Conservation (phyloP, 225 moss, liverwort and hornwort species). For the Polytrichum commune region DNA sequence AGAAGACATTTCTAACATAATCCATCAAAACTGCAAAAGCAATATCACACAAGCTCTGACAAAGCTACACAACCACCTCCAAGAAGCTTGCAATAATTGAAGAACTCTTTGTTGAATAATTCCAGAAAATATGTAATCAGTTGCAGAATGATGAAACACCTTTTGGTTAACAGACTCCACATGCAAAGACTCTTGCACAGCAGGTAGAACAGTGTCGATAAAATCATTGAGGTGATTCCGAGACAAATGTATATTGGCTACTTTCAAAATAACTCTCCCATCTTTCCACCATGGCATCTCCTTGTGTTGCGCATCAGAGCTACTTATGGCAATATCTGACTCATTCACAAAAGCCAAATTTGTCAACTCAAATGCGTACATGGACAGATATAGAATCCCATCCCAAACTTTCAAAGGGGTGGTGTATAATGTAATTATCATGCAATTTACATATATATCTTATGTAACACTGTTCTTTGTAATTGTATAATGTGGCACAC, state of each 20-base stretch:
- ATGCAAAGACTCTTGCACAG: conserved; percentile 78
- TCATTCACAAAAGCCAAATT: conserved; percentile 20
- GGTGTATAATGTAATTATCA: too few species aligned
- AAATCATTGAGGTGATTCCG: conserved; percentile 57
- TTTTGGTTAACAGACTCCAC: conserved; percentile 76
- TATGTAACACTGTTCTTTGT: too few species aligned
- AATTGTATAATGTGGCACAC: too few species aligned
- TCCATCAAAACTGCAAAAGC: too few species aligned
- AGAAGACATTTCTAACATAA: background rate
- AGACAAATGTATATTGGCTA: conserved; percentile 72
- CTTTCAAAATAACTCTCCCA: conserved; percentile 70
- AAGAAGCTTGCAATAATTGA: too few species aligned
- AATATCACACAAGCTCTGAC: too few species aligned
- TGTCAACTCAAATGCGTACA: background rate
- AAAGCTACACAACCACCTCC: too few species aligned
- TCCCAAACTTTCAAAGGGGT: too few species aligned
- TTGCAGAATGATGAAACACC: conserved; percentile 22
- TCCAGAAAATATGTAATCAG: background rate
- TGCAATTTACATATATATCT: too few species aligned
- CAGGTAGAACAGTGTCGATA: conserved; percentile 80
- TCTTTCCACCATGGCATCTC: conserved; percentile 87
- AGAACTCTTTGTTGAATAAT: too few species aligned
- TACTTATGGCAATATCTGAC: conserved; percentile 33
- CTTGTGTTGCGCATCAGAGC: conserved; percentile 40
- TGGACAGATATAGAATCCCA: too few species aligned